Percentiles rank a stretch among this genome's conserved stretches.
These are phyloP conservation scores for Plasmopara viticola DNA, from an alignment of 352 stramenopile genomes.

Conservation along the genomic window DNA sequence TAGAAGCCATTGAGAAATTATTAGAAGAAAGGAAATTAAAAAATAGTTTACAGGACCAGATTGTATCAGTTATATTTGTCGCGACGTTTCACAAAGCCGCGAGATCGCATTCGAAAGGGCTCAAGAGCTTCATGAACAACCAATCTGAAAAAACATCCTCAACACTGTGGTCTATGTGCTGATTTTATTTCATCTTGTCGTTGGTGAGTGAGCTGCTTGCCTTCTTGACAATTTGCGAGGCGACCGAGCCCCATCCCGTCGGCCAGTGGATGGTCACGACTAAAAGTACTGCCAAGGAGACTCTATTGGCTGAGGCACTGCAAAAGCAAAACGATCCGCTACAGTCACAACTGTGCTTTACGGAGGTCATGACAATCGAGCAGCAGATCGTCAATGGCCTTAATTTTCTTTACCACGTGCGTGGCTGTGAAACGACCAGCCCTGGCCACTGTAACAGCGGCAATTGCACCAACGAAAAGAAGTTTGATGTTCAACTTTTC, in stretches of 20 bases:
- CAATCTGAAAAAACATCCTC: too few species aligned
- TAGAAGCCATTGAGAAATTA: too few species aligned
- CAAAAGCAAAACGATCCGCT: slow-evolving; percentile 15
- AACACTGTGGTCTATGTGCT: too few species aligned
- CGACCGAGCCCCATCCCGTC: slow-evolving; percentile 26
- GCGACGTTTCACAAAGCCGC: too few species aligned
- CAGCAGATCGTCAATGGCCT: slow-evolving; percentile 62
- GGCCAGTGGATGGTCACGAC: slow-evolving; percentile 37
- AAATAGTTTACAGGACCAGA: too few species aligned
- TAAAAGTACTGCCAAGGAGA: slow-evolving; percentile 24
- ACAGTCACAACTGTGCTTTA: slow-evolving; percentile 33
- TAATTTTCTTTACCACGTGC: slow-evolving; percentile 51
- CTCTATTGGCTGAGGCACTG: slow-evolving; percentile 30
- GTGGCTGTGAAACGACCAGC: slow-evolving; percentile 27
- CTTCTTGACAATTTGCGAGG: slow-evolving; percentile 5
- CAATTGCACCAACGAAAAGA: slow-evolving; percentile 15
- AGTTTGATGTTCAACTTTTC: slow-evolving; percentile 42
- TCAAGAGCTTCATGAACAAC: too few species aligned
- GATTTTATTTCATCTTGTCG: too few species aligned
- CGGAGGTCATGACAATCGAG: slow-evolving; percentile 35
- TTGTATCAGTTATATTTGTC: too few species aligned
- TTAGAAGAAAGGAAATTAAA: too few species aligned
- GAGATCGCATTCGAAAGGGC: too few species aligned
- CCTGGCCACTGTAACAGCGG: slow-evolving; percentile 19
- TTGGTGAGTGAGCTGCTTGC: background rate